A percentile compares a stretch with the other conserved stretches of the same genome.
These are phyloP conservation scores for Tolypocladium guangdongense DNA, from an alignment of 2,329 filamentous ascomycete genomes.

Conservation along the genomic window DNA sequence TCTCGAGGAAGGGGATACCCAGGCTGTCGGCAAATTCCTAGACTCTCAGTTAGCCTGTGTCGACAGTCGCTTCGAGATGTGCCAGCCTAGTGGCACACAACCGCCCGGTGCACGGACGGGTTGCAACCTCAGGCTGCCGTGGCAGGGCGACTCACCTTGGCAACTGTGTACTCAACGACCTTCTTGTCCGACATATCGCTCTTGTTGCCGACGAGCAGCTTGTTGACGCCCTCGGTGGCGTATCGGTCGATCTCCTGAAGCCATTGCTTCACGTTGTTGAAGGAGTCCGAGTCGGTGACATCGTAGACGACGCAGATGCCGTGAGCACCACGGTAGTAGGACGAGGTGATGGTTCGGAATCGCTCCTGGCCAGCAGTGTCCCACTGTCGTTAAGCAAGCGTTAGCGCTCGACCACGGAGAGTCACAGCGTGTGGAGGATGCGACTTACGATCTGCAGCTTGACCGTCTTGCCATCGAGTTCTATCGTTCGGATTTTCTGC, in stretches of 20 bases:
- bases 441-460: constrained; percentile 92
- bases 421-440: background rate
- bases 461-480: constrained; percentile 98
- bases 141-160: constrained; percentile 61
- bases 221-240: constrained; percentile 98
- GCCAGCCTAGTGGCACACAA: constrained; percentile 1
- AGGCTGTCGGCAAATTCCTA: constrained; percentile 98
- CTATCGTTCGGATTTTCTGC: constrained; percentile 99
- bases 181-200: constrained; percentile 99
- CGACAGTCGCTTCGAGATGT: background rate
- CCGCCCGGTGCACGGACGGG: background rate
- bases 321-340: constrained; percentile 97
- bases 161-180: constrained; percentile 98
- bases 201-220: constrained; percentile 99
- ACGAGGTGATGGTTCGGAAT: constrained; percentile 99
- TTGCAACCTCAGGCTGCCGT: background rate
- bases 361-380: constrained; percentile 98
- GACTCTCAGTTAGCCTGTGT: constrained; percentile 10
- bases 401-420: background rate
- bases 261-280: constrained; percentile 99
- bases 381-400: constrained; percentile 52
- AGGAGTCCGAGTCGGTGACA: constrained; percentile 99
- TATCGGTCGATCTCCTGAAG: constrained; percentile 99
- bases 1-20: constrained; percentile 98
- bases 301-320: constrained; percentile 99